These are phyloP conservation scores for Berkeleyomyces basicola DNA, from an alignment of 2,329 filamentous ascomycete species.

Conservation along the genomic window DNA sequence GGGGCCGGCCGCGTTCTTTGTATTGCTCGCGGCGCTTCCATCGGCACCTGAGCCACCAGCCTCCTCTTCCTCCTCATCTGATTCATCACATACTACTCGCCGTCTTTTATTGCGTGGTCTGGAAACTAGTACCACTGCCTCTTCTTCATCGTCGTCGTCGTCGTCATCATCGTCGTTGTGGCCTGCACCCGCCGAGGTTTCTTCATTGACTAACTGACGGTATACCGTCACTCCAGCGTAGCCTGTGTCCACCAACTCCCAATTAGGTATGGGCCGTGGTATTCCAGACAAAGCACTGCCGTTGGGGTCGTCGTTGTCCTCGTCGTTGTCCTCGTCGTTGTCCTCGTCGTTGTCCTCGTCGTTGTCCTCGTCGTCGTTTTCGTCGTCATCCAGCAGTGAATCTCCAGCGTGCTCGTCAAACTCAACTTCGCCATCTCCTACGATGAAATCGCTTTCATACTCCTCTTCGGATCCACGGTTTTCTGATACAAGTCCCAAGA, in stretches of 20 bases:
- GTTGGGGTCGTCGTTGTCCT: background rate
- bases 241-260: background rate
- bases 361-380: background rate
- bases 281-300: background rate
- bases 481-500: background rate
- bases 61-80: background rate
- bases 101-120: background rate
- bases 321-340: background rate
- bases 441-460: conserved; percentile 11
- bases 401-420: conserved; percentile 1
- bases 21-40: background rate
- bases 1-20: background rate
- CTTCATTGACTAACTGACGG: background rate
- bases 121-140: background rate
- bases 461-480: background rate
- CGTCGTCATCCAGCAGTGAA: conserved; percentile 1
- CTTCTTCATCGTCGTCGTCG: background rate
- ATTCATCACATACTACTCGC: background rate
- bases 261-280: background rate
- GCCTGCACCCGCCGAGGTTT: background rate
- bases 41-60: background rate
- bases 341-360: background rate
- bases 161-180: background rate
- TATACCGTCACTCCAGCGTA: background rate
- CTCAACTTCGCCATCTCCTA: conserved; percentile 9